A percentile compares a stretch with the other conserved stretches of the same genome.
Conservation (phyloP, 345 rosid genomes). For the Tarenaya hassleriana region DNA sequence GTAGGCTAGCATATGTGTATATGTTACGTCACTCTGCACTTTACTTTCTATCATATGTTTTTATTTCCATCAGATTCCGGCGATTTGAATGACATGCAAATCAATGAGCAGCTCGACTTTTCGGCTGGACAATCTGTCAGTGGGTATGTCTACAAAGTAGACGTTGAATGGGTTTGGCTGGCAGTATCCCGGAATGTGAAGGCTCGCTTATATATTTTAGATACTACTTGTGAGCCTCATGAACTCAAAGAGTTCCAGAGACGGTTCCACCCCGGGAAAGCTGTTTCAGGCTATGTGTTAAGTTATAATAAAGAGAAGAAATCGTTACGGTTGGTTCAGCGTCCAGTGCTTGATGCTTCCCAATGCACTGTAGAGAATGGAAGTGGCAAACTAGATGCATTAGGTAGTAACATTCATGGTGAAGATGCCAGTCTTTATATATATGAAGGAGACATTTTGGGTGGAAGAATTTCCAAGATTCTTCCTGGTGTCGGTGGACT, state of each 20-base stretch:
- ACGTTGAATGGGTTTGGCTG: slow-evolving; percentile 80
- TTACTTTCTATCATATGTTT: slow-evolving; percentile 2
- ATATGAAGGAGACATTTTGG: slow-evolving; percentile 71
- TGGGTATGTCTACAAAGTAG: slow-evolving; percentile 87
- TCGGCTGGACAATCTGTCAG: slow-evolving; percentile 46
- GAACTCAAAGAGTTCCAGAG: slow-evolving; percentile 69
- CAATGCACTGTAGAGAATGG: slow-evolving; percentile 22
- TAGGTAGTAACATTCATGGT: slow-evolving; percentile 25
- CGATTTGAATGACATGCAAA: slow-evolving; percentile 28
- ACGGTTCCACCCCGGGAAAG: slow-evolving; percentile 56
- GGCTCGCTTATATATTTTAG: slow-evolving; percentile 69
- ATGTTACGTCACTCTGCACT: no score
- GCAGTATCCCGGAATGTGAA: slow-evolving; percentile 62
- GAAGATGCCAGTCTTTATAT: slow-evolving; percentile 42
- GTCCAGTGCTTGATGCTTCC: slow-evolving; percentile 33
- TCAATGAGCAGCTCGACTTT: slow-evolving; percentile 40
- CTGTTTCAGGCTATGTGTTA: slow-evolving; percentile 58
- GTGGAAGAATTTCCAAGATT: slow-evolving; percentile 76
- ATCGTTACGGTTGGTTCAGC: slow-evolving; percentile 57
- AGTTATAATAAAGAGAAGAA: slow-evolving; percentile 57
- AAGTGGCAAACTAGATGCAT: slow-evolving; percentile 21
- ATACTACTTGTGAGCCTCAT: slow-evolving; percentile 59
- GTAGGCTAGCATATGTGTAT: no score
- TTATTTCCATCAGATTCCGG: slow-evolving; percentile 35
- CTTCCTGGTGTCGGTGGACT: slow-evolving; percentile 79